Evolutionary conservation across 2,329 filamentous ascomycete species (phyloP).

Genomic region (Fusarium sp.): DNA sequence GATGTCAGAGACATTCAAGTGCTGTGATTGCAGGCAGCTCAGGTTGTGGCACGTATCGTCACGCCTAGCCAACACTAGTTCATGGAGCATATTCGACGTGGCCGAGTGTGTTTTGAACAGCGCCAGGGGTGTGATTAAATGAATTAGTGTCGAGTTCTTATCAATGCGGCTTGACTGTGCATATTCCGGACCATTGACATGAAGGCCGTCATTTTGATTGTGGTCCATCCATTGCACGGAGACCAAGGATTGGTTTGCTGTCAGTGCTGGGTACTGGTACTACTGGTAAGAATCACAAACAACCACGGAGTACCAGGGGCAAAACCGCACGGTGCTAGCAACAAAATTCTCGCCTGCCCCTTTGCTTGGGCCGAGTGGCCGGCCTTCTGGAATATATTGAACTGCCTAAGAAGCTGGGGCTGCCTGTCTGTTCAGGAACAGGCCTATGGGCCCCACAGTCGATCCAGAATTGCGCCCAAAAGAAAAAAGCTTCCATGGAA

Average conservation of each 20-base stretch:
- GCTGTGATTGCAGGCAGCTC: background rate
- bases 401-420: background rate
- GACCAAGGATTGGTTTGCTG: background rate
- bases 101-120: background rate
- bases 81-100: background rate
- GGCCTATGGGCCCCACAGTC: constrained; percentile 22
- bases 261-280: background rate
- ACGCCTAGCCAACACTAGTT: background rate
- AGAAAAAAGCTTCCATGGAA: background rate
- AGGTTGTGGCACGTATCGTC: background rate
- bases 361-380: background rate
- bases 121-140: background rate
- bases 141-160: background rate
- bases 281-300: too few species aligned
- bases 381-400: constrained; percentile 36
- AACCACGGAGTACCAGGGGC: background rate
- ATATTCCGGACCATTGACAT: background rate
- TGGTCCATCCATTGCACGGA: constrained; percentile 7
- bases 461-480: constrained; percentile 4
- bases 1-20: background rate
- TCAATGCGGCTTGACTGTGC: constrained; percentile 6
- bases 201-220: background rate
- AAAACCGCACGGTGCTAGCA: background rate
- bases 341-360: background rate
- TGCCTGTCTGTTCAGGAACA: constrained; percentile 20